Evolutionary conservation across 2,329 filamentous ascomycete species (phyloP).

Genomic region (Apiospora koreana): DNA sequence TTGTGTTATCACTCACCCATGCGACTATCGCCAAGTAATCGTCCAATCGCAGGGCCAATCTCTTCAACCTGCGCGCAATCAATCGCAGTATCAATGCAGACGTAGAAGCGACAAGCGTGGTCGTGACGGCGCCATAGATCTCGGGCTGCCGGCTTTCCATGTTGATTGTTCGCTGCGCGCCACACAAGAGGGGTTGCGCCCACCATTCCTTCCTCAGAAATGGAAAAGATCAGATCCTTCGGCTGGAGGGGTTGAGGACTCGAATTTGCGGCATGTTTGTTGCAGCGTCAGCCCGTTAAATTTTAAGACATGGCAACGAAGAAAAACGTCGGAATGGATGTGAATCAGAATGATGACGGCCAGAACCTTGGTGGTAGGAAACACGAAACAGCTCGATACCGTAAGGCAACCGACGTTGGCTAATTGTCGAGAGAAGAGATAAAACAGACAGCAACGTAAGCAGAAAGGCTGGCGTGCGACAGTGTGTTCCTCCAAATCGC

Average conservation of each 20-base stretch:
- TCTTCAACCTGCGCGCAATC: not conserved
- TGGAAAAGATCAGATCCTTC: not conserved
- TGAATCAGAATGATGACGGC: not conserved
- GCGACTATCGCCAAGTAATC: not conserved
- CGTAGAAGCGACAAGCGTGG: not conserved
- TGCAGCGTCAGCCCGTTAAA: too few species aligned
- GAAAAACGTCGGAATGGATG: not conserved
- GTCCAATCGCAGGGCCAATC: not conserved
- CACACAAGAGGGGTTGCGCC: not conserved
- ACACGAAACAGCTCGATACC: not conserved
- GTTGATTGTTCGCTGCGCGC: not conserved
- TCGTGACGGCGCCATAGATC: not conserved
- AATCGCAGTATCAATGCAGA: not conserved
- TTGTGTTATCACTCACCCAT: not conserved
- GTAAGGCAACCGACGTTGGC: not conserved
- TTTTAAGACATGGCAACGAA: not conserved
- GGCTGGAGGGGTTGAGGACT: not conserved
- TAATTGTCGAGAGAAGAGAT: not conserved
- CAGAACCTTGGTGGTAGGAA: not conserved
- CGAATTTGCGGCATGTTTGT: not conserved
- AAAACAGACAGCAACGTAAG: not conserved
- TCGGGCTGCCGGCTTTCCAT: conserved; percentile 8
- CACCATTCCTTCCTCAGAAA: not conserved
- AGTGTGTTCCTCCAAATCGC: not conserved
- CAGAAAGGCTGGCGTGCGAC: not conserved